Conservation (phyloP, 345 rosid species). For the Corymbia maculata region DNA sequence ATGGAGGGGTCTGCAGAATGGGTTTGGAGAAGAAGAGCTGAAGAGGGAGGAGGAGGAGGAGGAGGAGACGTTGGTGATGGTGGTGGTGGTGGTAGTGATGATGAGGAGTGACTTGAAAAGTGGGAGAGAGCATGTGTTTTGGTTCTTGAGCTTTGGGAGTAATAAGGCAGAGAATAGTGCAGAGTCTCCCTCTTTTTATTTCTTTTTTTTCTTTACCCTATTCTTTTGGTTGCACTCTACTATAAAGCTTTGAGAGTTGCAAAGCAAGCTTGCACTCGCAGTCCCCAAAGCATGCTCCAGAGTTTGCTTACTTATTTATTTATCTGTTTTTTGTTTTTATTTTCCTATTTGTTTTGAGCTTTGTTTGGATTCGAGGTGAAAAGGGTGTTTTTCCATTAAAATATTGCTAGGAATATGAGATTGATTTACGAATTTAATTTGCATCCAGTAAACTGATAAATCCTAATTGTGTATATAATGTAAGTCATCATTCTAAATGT, state of each 20-base stretch:
- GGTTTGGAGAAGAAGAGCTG: not conserved
- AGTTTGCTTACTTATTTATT: not conserved
- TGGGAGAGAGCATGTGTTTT: slow-evolving; percentile 28
- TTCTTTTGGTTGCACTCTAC: slow-evolving; percentile 6
- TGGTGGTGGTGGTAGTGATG: slow-evolving; percentile 1
- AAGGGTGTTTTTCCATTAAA: not conserved
- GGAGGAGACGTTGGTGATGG: not conserved
- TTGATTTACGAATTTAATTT: not conserved
- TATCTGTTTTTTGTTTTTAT: not conserved
- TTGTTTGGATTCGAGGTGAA: not conserved
- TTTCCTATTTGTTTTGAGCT: not conserved
- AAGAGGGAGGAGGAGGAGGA: not conserved
- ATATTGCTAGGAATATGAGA: not conserved
- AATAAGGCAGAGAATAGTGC: slow-evolving; percentile 15
- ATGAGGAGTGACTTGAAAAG: slow-evolving; percentile 5
- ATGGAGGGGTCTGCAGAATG: not conserved
- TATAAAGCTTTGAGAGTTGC: slow-evolving; percentile 38
- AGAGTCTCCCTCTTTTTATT: not conserved
- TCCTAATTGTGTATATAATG: not conserved
- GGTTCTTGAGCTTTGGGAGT: slow-evolving; percentile 17
- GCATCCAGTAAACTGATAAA: not conserved
- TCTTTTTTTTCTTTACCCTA: not conserved
- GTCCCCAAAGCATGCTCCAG: slow-evolving; percentile 26
- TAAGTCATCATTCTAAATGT: not conserved
- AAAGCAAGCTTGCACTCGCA: slow-evolving; percentile 47